These are phyloP conservation scores for Cutaneotrichosporon sp. DNA, from an alignment of 1,284 basidiomycete genomes.

Conservation along the genomic window DNA sequence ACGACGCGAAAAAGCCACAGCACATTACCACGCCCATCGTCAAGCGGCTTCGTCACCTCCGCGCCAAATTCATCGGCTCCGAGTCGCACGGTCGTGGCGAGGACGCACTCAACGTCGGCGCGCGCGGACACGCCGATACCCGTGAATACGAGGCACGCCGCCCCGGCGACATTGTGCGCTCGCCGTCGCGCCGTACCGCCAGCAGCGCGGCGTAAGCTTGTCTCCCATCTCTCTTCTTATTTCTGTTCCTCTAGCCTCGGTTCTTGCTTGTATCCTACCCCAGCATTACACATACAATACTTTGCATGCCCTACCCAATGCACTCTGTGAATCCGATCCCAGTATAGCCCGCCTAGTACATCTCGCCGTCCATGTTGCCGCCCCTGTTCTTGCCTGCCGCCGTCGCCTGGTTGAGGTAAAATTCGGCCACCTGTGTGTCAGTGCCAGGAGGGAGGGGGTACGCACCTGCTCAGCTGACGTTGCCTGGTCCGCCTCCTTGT, in stretches of 20 bases:
- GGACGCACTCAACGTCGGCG: constrained; percentile 32
- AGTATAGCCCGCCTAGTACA: neutral
- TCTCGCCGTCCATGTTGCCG: constrained; percentile 65
- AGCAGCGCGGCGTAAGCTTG: neutral
- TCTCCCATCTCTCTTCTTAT: neutral
- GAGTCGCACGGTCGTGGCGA: constrained; percentile 24
- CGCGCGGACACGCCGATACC: constrained; percentile 29
- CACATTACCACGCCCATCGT: neutral
- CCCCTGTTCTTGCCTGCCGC: constrained; percentile 61
- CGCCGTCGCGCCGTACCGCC: neutral
- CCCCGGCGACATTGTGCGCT: constrained; percentile 26
- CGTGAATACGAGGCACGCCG: constrained; percentile 41
- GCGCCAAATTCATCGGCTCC: constrained; percentile 1
- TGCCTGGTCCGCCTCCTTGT: constrained; percentile 85
- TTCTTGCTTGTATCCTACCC: neutral
- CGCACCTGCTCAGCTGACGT: constrained; percentile 77
- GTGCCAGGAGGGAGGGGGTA: neutral
- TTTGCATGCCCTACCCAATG: neutral
- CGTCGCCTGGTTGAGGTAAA: constrained; percentile 85
- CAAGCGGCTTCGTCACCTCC: neutral
- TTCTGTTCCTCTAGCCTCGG: neutral
- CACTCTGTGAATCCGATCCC: neutral
- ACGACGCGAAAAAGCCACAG: neutral
- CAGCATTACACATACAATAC: neutral
- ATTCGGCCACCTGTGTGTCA: constrained; percentile 72